These are phyloP conservation scores for Rutstroemia sp. DNA, from an alignment of 2,329 filamentous ascomycete species.

Conservation along the genomic window DNA sequence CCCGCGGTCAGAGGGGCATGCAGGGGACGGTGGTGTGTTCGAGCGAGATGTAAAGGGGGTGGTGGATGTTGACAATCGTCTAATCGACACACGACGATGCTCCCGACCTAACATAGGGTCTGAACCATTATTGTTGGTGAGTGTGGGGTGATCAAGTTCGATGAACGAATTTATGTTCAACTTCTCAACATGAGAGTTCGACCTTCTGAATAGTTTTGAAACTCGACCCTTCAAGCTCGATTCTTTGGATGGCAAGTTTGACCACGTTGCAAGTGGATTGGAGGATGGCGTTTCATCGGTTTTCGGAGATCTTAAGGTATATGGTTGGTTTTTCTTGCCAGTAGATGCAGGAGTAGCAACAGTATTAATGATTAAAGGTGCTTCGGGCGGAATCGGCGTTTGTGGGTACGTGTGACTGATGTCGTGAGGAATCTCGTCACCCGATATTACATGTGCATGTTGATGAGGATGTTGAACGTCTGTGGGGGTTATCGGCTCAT, in stretches of 20 bases:
- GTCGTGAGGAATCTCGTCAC: constrained; percentile 3
- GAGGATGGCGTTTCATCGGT: not conserved
- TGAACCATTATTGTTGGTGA: constrained; percentile 13
- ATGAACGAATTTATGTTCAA: constrained; percentile 3
- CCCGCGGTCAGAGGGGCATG: constrained; percentile 26
- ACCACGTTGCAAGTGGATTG: constrained; percentile 8
- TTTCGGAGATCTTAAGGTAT: constrained; percentile 1
- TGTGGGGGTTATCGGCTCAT: constrained; percentile 55
- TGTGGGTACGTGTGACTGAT: constrained; percentile 1
- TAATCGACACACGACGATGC: constrained; percentile 12
- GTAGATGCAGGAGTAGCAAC: constrained; percentile 15
- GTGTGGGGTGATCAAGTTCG: not conserved
- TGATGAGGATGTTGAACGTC: constrained; percentile 50
- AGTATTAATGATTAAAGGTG: constrained; percentile 20
- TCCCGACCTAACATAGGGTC: constrained; percentile 15
- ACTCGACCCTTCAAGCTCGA: constrained; percentile 13
- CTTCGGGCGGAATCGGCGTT: not conserved
- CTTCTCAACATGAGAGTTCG: constrained; percentile 13
- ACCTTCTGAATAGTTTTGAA: constrained; percentile 19
- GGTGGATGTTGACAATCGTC: constrained; percentile 18
- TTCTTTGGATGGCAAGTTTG: constrained; percentile 10
- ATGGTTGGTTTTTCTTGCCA: not conserved
- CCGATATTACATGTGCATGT: constrained; percentile 32
- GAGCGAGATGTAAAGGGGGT: constrained; percentile 18
- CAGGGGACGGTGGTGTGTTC: constrained; percentile 39